Conservation (phyloP, 2,329 filamentous ascomycete species). For the Ophiostoma populinum region DNA sequence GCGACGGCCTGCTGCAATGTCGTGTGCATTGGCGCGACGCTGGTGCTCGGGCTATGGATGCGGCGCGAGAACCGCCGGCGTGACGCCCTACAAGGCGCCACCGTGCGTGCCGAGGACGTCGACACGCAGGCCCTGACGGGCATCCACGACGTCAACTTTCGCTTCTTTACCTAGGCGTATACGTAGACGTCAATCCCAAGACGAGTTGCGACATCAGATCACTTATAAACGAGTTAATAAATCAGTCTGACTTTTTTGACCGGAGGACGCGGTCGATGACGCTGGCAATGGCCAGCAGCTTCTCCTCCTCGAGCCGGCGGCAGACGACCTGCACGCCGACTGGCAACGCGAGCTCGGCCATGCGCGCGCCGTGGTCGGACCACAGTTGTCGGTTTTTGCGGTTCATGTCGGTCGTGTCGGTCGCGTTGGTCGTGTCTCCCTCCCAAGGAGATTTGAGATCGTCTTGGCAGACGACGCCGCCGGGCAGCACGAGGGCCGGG, state of each 20-base stretch:
- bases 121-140: not conserved
- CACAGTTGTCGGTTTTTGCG: conserved; percentile 30
- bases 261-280: too few species aligned
- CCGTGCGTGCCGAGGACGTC: not conserved
- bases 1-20: conserved; percentile 1
- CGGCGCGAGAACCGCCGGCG: not conserved
- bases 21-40: not conserved
- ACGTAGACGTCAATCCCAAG: too few species aligned
- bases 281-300: conserved; percentile 26
- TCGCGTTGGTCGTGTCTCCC: conserved; percentile 29
- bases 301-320: conserved; percentile 35
- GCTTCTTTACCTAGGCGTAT: not conserved
- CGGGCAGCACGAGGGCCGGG: conserved; percentile 36
- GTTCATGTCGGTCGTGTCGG: conserved; percentile 21
- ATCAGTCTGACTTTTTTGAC: too few species aligned
- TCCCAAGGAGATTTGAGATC: conserved; percentile 17
- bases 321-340: conserved; percentile 36
- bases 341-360: conserved; percentile 22
- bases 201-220: too few species aligned
- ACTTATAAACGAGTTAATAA: too few species aligned
- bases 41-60: conserved; percentile 1
- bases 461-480: conserved; percentile 21
- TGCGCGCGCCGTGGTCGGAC: conserved; percentile 22
- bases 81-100: not conserved
- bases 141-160: not conserved